Evolutionary conservation across 2,329 filamentous ascomycete species (phyloP).

Genomic region (Chalara sp.): DNA sequence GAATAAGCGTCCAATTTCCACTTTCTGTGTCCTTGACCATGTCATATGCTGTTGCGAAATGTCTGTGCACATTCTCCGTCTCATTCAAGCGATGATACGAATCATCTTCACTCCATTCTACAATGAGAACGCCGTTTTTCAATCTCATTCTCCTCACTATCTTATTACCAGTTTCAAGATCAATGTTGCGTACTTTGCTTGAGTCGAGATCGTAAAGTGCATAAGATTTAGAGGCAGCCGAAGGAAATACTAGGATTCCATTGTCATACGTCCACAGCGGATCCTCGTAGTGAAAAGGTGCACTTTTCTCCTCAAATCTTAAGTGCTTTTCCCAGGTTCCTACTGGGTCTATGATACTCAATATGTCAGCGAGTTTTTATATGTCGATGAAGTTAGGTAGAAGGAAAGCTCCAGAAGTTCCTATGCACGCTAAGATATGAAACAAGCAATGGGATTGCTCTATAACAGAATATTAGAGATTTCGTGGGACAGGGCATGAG

Average conservation of each 20-base stretch:
- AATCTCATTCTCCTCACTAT: conserved; percentile 49
- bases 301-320: conserved; percentile 32
- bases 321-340: conserved; percentile 40
- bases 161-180: conserved; percentile 43
- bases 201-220: conserved; percentile 45
- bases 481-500: too few species aligned
- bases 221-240: conserved; percentile 26
- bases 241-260: conserved; percentile 48
- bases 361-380: too few species aligned
- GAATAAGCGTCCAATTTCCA: conserved; percentile 35
- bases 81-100: conserved; percentile 46
- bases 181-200: conserved; percentile 36
- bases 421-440: too few species aligned
- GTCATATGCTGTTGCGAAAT: conserved; percentile 55
- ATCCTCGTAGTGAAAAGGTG: conserved; percentile 39
- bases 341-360: conserved; percentile 23
- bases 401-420: too few species aligned
- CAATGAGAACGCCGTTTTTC: conserved; percentile 44
- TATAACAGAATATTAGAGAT: too few species aligned
- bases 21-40: conserved; percentile 24
- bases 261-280: conserved; percentile 47
- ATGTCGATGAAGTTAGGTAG: too few species aligned
- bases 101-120: conserved; percentile 55
- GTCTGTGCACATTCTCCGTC: conserved; percentile 43
- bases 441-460: too few species aligned